Evolutionary conservation across 2,329 filamentous ascomycete genomes (phyloP).

Genomic region (Tolypocladium paradoxum): DNA sequence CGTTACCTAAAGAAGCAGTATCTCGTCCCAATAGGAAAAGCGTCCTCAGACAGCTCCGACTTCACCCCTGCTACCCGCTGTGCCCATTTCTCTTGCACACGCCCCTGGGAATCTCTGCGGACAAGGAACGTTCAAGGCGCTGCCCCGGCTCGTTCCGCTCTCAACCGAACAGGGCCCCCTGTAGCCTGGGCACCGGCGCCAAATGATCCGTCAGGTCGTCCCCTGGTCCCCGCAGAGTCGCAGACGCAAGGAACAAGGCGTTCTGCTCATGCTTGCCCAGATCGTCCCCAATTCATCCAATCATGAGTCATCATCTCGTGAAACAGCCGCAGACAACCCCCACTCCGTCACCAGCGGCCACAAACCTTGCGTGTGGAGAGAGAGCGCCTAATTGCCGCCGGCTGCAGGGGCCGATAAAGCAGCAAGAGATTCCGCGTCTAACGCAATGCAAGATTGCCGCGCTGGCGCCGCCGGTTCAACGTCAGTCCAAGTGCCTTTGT

Average conservation of each 20-base stretch:
- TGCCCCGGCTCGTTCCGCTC: not conserved
- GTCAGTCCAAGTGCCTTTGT: constrained; percentile 15
- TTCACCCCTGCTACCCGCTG: not conserved
- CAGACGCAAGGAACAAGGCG: constrained; percentile 26
- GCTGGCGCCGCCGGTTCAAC: constrained; percentile 16
- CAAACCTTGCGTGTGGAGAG: constrained; percentile 14
- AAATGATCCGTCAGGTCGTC: constrained; percentile 5
- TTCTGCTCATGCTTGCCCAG: constrained; percentile 30
- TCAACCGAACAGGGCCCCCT: constrained; percentile 6
- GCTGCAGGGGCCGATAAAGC: constrained; percentile 22
- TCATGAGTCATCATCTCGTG: constrained; percentile 42
- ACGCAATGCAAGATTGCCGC: constrained; percentile 22
- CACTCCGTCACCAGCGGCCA: constrained; percentile 14
- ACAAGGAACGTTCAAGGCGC: not conserved
- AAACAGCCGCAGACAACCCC: constrained; percentile 26
- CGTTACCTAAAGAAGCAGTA: constrained; percentile 20
- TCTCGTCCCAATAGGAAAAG: constrained; percentile 22
- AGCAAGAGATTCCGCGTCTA: constrained; percentile 30
- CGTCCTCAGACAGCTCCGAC: constrained; percentile 8
- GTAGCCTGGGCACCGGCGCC: constrained; percentile 8
- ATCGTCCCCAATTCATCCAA: constrained; percentile 31
- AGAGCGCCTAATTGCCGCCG: constrained; percentile 14
- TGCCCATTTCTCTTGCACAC: not conserved
- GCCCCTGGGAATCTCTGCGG: not conserved
- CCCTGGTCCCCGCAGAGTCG: constrained; percentile 15